Conservation (phyloP, 2,329 filamentous ascomycete species). For the Fusarium beomiforme region DNA sequence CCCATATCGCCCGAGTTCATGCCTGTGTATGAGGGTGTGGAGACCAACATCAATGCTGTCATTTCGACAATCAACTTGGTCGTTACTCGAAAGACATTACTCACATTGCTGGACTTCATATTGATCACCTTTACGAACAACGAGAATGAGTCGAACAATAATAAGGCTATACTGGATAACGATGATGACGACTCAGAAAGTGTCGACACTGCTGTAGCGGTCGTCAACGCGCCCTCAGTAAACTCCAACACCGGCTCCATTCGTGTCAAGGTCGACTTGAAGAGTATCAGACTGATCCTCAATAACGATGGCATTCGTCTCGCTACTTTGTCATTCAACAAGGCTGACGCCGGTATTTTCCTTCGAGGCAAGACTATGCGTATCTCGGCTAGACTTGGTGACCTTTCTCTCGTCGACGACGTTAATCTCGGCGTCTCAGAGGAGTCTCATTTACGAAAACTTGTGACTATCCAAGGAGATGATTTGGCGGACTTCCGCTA, state of each 20-base stretch:
- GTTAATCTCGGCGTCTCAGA: conserved; percentile 89
- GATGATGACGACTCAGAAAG: conserved; percentile 50
- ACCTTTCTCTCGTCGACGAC: conserved; percentile 90
- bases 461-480: conserved; percentile 94
- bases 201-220: conserved; percentile 49
- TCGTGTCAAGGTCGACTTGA: conserved; percentile 90
- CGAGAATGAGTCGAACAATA: conserved; percentile 52
- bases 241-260: conserved; percentile 73
- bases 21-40: conserved; percentile 89
- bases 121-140: conserved; percentile 86
- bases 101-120: conserved; percentile 94
- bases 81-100: conserved; percentile 89
- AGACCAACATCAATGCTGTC: conserved; percentile 89
- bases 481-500: conserved; percentile 98
- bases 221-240: conserved; percentile 43
- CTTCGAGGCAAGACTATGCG: conserved; percentile 87
- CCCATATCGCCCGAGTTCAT: conserved; percentile 92
- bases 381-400: conserved; percentile 85
- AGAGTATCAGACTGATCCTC: conserved; percentile 91
- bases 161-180: conserved; percentile 52
- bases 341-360: conserved; percentile 91
- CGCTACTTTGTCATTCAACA: conserved; percentile 90
- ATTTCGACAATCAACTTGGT: conserved; percentile 97
- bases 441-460: conserved; percentile 81
- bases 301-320: conserved; percentile 98